phyloP scores from a whole-genome alignment of 2,329 filamentous ascomycete genomes.

The Trichoderma citrinoviride region DNA sequence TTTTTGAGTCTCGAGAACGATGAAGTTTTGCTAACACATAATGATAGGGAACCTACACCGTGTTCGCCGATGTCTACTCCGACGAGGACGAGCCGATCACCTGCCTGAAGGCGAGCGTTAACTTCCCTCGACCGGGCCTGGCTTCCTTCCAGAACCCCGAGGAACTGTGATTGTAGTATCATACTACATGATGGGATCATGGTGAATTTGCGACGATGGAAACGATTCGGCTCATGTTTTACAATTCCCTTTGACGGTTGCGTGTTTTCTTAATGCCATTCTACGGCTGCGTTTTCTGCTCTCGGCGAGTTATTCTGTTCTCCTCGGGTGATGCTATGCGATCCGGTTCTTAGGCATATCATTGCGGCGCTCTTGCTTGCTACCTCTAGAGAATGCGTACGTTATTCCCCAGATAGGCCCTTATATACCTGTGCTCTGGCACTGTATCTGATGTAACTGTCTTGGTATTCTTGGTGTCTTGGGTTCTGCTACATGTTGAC shows the following conservation, averaged over 20 bases:
- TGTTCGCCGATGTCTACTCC: conserved; percentile 80
- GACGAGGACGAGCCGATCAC: conserved; percentile 73
- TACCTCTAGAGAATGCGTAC: background rate
- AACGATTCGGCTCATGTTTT: background rate
- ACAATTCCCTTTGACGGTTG: background rate
- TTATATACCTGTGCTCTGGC: conserved; percentile 1
- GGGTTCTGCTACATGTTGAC: too few relatives aligned
- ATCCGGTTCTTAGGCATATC: conserved; percentile 9
- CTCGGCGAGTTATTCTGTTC: conserved; percentile 8
- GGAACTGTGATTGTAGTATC: conserved; percentile 40
- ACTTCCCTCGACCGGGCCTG: conserved; percentile 50
- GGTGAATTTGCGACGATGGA: background rate
- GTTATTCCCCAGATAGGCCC: background rate
- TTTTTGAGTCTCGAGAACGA: too few relatives aligned
- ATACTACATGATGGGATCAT: background rate
- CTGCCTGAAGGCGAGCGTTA: conserved; percentile 75
- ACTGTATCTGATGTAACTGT: too few relatives aligned
- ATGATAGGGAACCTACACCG: conserved; percentile 79
- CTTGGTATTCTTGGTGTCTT: too few relatives aligned
- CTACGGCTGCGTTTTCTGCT: conserved; percentile 3
- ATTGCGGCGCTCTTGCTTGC: background rate
- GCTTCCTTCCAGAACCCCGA: conserved; percentile 31
- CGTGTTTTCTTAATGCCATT: conserved; percentile 16
- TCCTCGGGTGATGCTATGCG: background rate
- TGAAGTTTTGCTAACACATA: conserved; percentile 24